Percentiles rank a stretch among this genome's conserved stretches.
phyloP scores from a whole-genome alignment of 2,329 filamentous ascomycete species.

The Alternaria consortialis region DNA sequence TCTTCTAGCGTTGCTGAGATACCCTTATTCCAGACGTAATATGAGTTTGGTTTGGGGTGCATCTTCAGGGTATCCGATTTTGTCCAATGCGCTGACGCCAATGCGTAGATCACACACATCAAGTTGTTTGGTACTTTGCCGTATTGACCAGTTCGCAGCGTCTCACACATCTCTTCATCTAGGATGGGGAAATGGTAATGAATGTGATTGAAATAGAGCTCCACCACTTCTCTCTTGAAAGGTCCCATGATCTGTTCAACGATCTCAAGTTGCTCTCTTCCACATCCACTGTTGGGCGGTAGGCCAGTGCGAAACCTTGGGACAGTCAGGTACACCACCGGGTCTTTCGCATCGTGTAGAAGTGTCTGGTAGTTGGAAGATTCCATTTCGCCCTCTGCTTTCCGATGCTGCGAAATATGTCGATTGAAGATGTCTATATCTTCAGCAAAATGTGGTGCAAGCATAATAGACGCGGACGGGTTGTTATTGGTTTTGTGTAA shows the following conservation, averaged over 20 bases:
- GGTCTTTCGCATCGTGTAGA: conserved; percentile 55
- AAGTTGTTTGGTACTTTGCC: conserved; percentile 48
- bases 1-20: conserved; percentile 55
- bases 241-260: conserved; percentile 54
- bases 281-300: conserved; percentile 45
- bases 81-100: conserved; percentile 50
- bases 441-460: conserved; percentile 54
- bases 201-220: conserved; percentile 56
- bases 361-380: conserved; percentile 59
- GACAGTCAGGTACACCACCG: conserved; percentile 57
- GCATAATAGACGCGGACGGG: conserved; percentile 50
- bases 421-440: conserved; percentile 53
- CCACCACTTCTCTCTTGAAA: conserved; percentile 50
- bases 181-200: conserved; percentile 53
- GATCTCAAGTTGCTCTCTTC: conserved; percentile 52
- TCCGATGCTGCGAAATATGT: conserved; percentile 48
- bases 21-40: conserved; percentile 55
- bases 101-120: conserved; percentile 52
- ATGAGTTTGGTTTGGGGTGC: conserved; percentile 49
- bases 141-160: conserved; percentile 47
- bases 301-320: conserved; percentile 60
- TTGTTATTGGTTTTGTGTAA: conserved; percentile 42
- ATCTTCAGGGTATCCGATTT: conserved; percentile 48
- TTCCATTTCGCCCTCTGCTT: conserved; percentile 40
- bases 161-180: conserved; percentile 50